phyloP scores from a whole-genome alignment of 768 basidiomycete genomes.

The Agrocybe praecox region DNA sequence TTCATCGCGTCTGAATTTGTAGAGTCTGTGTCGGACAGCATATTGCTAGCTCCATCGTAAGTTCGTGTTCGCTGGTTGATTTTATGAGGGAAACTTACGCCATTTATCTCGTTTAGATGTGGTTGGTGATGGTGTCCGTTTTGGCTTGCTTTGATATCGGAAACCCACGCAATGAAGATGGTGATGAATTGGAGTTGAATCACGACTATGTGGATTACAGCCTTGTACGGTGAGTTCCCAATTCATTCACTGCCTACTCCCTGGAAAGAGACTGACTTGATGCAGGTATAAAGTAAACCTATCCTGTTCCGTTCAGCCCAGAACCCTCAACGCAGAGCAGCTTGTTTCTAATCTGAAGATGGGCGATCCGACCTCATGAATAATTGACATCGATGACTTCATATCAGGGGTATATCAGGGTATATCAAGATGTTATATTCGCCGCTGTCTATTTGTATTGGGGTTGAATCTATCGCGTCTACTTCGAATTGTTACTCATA shows the following conservation, averaged over 20 bases:
- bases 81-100: conserved; percentile 3
- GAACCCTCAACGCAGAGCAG: not conserved
- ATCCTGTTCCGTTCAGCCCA: not conserved
- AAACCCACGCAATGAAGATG: conserved; percentile 29
- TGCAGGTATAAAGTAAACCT: not conserved
- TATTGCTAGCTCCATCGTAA: conserved; percentile 11
- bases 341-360: not conserved
- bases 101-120: conserved; percentile 27
- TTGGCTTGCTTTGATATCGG: conserved; percentile 34
- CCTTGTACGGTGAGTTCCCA: not conserved
- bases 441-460: no score
- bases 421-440: no score
- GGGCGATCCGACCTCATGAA: not conserved
- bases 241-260: no score
- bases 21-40: conserved; percentile 17
- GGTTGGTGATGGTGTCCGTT: conserved; percentile 31
- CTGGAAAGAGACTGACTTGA: not conserved
- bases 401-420: no score
- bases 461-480: no score
- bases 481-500: no score
- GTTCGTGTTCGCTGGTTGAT: not conserved
- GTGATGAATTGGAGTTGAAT: conserved; percentile 32
- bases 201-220: conserved; percentile 6
- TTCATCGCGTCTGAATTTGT: not conserved
- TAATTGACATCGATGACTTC: no score